phyloP scores from a whole-genome alignment of 1,284 basidiomycete genomes.

The Fomitopsis pinicola region DNA sequence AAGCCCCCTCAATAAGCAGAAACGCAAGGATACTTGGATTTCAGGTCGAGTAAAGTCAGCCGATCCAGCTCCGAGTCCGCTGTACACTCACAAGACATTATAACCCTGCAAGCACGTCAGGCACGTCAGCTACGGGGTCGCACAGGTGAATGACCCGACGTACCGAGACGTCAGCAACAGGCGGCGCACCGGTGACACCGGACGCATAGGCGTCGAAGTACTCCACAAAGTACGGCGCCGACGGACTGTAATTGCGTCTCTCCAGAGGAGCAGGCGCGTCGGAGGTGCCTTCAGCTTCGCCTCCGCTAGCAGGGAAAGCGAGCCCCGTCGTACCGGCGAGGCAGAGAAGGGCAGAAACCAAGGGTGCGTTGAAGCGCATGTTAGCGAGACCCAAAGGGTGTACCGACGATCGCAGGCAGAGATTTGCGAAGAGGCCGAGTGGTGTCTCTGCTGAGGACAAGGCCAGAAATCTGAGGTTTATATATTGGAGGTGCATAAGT shows the following conservation, averaged over 20 bases:
- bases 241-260: conserved; percentile 2
- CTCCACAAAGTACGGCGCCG: conserved; percentile 38
- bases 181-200: conserved; percentile 34
- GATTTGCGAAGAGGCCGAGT: neutral
- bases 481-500: neutral
- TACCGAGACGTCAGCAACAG: conserved; percentile 33
- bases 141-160: conserved; percentile 7
- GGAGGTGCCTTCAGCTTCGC: neutral
- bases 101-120: conserved; percentile 30
- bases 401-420: neutral
- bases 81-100: conserved; percentile 39
- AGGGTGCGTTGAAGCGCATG: neutral
- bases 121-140: neutral
- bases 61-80: neutral
- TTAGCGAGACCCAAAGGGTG: neutral
- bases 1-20: conserved; percentile 36
- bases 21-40: conserved; percentile 37
- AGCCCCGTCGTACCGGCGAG: neutral
- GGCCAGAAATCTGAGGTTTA: neutral
- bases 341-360: neutral
- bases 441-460: neutral
- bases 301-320: neutral
- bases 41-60: neutral
- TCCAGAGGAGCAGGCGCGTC: neutral
- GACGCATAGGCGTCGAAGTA: conserved; percentile 37